Evolutionary conservation across 305 asterid genomes (phyloP).

Genomic region (Plantago coronopus): DNA sequence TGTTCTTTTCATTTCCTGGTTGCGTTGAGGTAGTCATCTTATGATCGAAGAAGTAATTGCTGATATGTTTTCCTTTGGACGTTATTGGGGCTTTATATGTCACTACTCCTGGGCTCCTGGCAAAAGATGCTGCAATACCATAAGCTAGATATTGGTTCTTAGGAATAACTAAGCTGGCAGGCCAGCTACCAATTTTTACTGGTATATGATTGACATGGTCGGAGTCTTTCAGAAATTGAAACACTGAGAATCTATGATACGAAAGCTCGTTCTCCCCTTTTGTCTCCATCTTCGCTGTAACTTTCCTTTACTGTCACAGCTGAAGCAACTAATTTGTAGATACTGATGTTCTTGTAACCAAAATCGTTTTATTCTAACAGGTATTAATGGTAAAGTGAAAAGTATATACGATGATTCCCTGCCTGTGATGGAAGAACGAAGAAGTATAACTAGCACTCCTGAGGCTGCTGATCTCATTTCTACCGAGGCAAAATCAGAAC

Average conservation of each 20-base stretch:
- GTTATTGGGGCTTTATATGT: not conserved
- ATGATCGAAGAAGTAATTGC: no score
- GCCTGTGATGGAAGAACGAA: slow-evolving; percentile 23
- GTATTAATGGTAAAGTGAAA: slow-evolving; percentile 23
- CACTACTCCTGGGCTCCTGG: not conserved
- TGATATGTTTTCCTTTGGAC: not conserved
- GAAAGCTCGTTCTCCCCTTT: not conserved
- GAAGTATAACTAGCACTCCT: slow-evolving; percentile 13
- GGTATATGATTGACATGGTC: no score
- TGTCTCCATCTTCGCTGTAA: not conserved
- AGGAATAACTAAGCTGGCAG: not conserved
- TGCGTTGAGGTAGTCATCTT: no score
- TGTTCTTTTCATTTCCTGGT: no score
- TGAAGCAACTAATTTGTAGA: not conserved
- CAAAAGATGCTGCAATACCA: not conserved
- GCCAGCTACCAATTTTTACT: not conserved
- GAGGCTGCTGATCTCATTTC: not conserved
- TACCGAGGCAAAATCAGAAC: not conserved
- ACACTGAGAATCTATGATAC: not conserved
- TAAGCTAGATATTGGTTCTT: not conserved
- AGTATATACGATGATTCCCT: slow-evolving; percentile 18
- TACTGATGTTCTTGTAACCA: not conserved
- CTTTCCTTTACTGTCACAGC: not conserved
- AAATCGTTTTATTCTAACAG: slow-evolving; percentile 23
- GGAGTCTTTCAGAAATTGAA: not conserved